Base-by-base conservation (phyloP, 2,329 filamentous ascomycete genomes). In the Furcasterigmium sp. region DNA sequence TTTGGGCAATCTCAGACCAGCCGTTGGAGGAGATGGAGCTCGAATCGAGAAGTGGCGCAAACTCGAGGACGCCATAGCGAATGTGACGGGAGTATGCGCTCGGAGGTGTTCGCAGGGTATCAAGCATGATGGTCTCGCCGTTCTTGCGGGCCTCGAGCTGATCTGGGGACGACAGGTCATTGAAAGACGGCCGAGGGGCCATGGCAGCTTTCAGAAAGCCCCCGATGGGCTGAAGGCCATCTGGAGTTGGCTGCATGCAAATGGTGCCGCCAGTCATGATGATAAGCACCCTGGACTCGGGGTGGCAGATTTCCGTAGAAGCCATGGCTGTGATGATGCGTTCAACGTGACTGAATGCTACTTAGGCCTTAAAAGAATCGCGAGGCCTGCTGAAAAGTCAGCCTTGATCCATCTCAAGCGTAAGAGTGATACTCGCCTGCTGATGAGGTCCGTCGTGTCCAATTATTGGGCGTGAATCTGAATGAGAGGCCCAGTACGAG, bases 221-320 rank as follows among this genome's bases (percentile, higher is more conserved):
- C 54, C 80, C 72, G 44, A 87, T 85, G 6, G 91, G 91, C 28
- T 93, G 75, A 42, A 95, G 80, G 1, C 91, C 91, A 52, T 89
- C 80, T 8, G 78, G 76, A 9, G 88, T 89, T 43, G 82, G 84
- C 58, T 85, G 82, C 91, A 96, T 95, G 67, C 89, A 95, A 56
- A 95, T 95, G 7, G 85, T 90, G 36, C 85, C 86, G 47, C 87
- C 90, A 11, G 91, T 95, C 70, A 94, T 91, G 63, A 95, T 87
- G 56, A 95, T 85, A 51, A 96, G 73, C 11, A 96, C 86, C 46
- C 87, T 76, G 19, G 87, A 88, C 62, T 94, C 88, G 10, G 84
- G 85, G 45, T 72, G 72, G 8, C 38, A 38, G 25, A 42, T 47
- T 29, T 48, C 42, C 18, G 48, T 39, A 14, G 40, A 20, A 15